phyloP scores from a whole-genome alignment of 2,329 filamentous ascomycete genomes.

The Ustilaginoidea virens region DNA sequence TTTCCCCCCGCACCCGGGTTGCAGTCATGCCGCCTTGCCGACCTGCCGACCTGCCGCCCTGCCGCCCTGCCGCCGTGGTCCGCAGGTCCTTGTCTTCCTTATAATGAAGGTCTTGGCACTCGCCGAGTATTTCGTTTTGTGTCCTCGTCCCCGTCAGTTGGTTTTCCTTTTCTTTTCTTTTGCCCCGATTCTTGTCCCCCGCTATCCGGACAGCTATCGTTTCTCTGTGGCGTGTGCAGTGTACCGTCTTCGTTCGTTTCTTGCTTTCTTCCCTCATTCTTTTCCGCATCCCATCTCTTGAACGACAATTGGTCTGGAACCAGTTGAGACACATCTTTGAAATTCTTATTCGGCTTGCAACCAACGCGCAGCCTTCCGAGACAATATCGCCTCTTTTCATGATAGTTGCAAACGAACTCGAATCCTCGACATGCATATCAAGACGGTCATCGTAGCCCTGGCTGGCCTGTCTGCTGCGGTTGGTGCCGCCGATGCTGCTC shows the following conservation, averaged over 20 bases:
- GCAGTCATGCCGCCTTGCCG: constrained; percentile 12
- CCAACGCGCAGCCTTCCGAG: constrained; percentile 3
- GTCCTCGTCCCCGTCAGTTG: constrained; percentile 23
- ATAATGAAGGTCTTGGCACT: constrained; percentile 25
- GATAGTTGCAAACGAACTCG: no score
- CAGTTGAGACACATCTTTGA: constrained; percentile 1
- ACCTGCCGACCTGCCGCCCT: no score
- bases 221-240: constrained; percentile 2
- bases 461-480: constrained; percentile 19
- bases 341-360: no score
- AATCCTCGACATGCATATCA: constrained; percentile 29
- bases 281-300: constrained; percentile 7
- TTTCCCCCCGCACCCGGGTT: constrained; percentile 6
- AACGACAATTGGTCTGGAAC: constrained; percentile 9
- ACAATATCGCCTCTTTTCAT: background rate
- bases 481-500: constrained; percentile 28
- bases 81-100: constrained; percentile 16
- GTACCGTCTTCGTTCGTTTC: constrained; percentile 18
- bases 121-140: constrained; percentile 14
- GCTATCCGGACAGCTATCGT: constrained; percentile 14
- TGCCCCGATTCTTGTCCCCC: constrained; percentile 2
- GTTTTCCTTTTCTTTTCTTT: constrained; percentile 18
- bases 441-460: constrained; percentile 31
- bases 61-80: no score
- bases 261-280: constrained; percentile 2